These are phyloP conservation scores for Xylaria grammica DNA, from an alignment of 495 filamentous ascomycete species.

Conservation along the genomic window DNA sequence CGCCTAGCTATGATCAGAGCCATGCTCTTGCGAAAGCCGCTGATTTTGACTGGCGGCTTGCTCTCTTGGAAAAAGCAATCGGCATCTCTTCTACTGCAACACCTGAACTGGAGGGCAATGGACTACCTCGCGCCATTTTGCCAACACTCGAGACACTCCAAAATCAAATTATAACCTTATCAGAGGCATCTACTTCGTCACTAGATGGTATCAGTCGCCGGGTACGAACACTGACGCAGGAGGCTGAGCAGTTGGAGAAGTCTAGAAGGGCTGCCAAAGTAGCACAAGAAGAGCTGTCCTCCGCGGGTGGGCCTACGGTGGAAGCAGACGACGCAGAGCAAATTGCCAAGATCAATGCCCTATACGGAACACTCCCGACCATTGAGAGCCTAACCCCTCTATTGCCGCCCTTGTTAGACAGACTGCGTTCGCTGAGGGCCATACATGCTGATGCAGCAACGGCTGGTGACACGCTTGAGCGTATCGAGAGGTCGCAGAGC, in stretches of 20 bases:
- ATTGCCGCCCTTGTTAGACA: conserved; percentile 83
- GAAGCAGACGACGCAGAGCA: conserved; percentile 65
- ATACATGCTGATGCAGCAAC: conserved; percentile 87
- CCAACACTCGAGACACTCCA: conserved; percentile 81
- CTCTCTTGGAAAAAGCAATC: conserved; percentile 77
- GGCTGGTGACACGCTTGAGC: conserved; percentile 78
- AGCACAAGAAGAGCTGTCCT: conserved; percentile 62
- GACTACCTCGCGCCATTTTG: conserved; percentile 69
- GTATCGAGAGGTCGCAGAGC: conserved; percentile 76
- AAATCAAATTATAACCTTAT: conserved; percentile 69
- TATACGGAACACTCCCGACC: conserved; percentile 86
- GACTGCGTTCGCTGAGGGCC: conserved; percentile 79
- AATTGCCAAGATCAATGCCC: conserved; percentile 84
- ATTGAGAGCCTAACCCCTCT: conserved; percentile 87
- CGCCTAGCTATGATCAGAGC: conserved; percentile 62
- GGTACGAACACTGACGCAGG: conserved; percentile 74
- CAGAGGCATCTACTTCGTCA: conserved; percentile 65
- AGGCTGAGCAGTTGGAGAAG: conserved; percentile 79
- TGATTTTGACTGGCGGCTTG: conserved; percentile 83
- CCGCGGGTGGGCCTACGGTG: conserved; percentile 43
- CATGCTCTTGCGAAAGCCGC: conserved; percentile 79
- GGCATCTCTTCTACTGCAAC: conserved; percentile 74
- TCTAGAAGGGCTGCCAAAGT: conserved; percentile 73
- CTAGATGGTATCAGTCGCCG: conserved; percentile 77
- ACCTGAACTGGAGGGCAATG: conserved; percentile 63